A percentile compares a stretch with the other conserved stretches of the same genome.
Evolutionary conservation across 257 asterid genomes (phyloP).

Genomic region (Solanum acaule): DNA sequence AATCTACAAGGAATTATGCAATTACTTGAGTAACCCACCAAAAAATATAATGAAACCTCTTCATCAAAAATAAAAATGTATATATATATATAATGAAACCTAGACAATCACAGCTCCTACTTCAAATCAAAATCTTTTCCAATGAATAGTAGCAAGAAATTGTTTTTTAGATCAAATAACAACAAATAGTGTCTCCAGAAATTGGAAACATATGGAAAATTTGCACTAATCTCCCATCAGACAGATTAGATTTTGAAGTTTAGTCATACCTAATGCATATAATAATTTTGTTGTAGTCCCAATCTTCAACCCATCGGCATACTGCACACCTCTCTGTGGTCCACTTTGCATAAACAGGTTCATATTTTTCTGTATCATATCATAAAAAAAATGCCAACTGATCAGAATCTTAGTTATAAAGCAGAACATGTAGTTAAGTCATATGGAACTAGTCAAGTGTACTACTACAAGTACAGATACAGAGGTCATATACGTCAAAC

Average conservation of each 20-base stretch:
- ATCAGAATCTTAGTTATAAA: not conserved
- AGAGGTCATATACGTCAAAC: not conserved
- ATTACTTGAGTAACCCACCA: not conserved
- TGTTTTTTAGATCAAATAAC: not conserved
- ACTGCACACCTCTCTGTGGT: conserved; percentile 99
- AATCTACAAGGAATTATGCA: not conserved
- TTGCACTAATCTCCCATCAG: not conserved
- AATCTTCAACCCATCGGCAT: conserved; percentile 99
- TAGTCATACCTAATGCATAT: conserved; percentile 30
- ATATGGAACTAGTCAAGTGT: not conserved
- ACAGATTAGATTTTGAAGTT: not conserved
- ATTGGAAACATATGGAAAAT: not conserved
- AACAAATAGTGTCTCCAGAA: not conserved
- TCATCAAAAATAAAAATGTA: not conserved
- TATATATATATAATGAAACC: not conserved
- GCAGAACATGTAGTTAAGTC: conserved; percentile 1
- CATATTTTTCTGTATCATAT: conserved; percentile 74
- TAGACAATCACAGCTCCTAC: not conserved
- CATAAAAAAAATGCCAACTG: not conserved
- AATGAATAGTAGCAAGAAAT: not conserved
- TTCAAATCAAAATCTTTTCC: not conserved
- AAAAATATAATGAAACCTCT: not conserved
- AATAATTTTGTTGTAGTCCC: conserved; percentile 96
- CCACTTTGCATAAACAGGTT: conserved; percentile 91
- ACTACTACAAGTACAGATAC: not conserved